phyloP scores from a whole-genome alignment of 352 stramenopile genomes.

The Proteromonas lacertae region DNA sequence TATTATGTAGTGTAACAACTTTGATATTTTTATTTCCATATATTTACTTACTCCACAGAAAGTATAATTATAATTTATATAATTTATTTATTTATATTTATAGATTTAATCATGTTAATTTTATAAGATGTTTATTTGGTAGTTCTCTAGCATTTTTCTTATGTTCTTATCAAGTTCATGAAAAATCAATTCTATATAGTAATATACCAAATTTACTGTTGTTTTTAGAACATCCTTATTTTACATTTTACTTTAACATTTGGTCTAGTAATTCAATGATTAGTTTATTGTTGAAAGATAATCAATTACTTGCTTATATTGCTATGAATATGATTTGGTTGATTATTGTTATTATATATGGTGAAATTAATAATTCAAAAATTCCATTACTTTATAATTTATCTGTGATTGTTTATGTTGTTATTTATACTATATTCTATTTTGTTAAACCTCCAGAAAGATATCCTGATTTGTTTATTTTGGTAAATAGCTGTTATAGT shows the following conservation, averaged over 20 bases:
- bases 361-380: too few species aligned
- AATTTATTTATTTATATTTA: conserved; percentile 1
- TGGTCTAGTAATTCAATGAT: conserved; percentile 18
- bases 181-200: conserved; percentile 74
- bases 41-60: neutral
- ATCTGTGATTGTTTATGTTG: too few species aligned
- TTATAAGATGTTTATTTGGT: neutral
- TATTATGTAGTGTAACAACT: conserved; percentile 19
- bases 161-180: conserved; percentile 29
- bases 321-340: too few species aligned
- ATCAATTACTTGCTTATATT: conserved; percentile 15
- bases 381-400: too few species aligned
- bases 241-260: conserved; percentile 18
- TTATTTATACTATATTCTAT: too few species aligned
- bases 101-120: neutral
- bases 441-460: too few species aligned
- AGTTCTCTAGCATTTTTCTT: conserved; percentile 1
- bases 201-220: conserved; percentile 52
- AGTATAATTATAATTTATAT: neutral
- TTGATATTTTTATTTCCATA: conserved; percentile 23
- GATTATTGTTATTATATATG: too few species aligned
- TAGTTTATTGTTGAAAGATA: conserved; percentile 18
- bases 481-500: too few species aligned
- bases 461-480: too few species aligned
- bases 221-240: conserved; percentile 9